Percentiles rank a stretch among this genome's conserved stretches.
Conservation (phyloP, 1,284 basidiomycete genomes). For the Sanghuangporus sanghuang region DNA sequence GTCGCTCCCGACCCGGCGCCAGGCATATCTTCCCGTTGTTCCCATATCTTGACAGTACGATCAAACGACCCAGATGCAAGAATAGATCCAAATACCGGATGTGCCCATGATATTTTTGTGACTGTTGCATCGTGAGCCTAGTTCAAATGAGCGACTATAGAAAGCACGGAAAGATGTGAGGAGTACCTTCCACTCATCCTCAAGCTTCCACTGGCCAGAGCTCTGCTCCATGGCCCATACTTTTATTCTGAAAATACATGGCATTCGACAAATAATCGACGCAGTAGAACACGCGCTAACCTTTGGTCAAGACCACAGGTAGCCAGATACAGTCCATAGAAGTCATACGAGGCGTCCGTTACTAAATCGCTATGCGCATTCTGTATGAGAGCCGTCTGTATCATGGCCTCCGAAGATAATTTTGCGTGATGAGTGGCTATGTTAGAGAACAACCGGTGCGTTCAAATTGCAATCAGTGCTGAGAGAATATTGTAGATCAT, state of each 20-base stretch:
- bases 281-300: conserved; percentile 30
- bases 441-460: too few species aligned
- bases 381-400: conserved; percentile 69
- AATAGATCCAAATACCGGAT: conserved; percentile 83
- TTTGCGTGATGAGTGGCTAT: too few species aligned
- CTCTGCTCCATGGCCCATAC: conserved; percentile 71
- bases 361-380: conserved; percentile 75
- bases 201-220: conserved; percentile 66
- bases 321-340: conserved; percentile 78
- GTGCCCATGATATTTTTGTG: conserved; percentile 80
- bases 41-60: conserved; percentile 87
- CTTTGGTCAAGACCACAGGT: conserved; percentile 77
- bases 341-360: conserved; percentile 84
- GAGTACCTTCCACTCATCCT: conserved; percentile 85
- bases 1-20: conserved; percentile 18
- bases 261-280: not conserved
- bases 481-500: too few species aligned
- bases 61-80: conserved; percentile 85
- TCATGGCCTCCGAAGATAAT: conserved; percentile 36
- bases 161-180: not conserved
- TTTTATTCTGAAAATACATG: conserved; percentile 57
- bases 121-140: conserved; percentile 89
- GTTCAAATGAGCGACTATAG: conserved; percentile 8
- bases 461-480: too few species aligned
- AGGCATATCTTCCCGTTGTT: conserved; percentile 42